Evolutionary conservation across 345 rosid genomes (phyloP).

Genomic region (Trapa incisa): DNA sequence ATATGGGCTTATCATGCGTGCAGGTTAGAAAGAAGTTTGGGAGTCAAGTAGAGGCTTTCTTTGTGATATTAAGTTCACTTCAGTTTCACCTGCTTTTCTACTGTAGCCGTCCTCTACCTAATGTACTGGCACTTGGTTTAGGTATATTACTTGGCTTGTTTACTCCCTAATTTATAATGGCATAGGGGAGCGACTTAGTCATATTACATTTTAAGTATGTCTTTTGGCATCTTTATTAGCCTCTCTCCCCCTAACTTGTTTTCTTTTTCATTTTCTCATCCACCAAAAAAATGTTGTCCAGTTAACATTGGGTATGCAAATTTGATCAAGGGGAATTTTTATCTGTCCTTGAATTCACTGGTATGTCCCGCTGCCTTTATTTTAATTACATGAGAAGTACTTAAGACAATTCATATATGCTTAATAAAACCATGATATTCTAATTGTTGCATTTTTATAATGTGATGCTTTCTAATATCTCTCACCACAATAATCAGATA

Average conservation of each 20-base stretch:
- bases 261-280: background rate
- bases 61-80: constrained; percentile 57
- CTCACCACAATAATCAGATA: constrained; percentile 36
- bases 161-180: background rate
- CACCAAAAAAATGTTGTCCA: constrained; percentile 17
- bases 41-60: constrained; percentile 84
- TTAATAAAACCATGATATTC: background rate
- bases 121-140: constrained; percentile 68
- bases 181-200: background rate
- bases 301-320: constrained; percentile 76
- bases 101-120: constrained; percentile 89
- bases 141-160: constrained; percentile 24
- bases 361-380: constrained; percentile 23
- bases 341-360: constrained; percentile 68
- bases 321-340: constrained; percentile 55
- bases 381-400: background rate
- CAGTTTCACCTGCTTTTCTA: constrained; percentile 95
- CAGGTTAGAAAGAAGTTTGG: constrained; percentile 81
- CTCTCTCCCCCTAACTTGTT: constrained; percentile 6
- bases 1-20: background rate
- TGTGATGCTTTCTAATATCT: constrained; percentile 10
- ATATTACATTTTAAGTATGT: background rate
- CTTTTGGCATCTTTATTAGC: background rate
- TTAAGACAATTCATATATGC: background rate
- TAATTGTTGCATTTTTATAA: background rate